Evolutionary conservation across 371 early-diverging fungal species (phyloP), one percentile per base, ranked within the genome.

Genomic region (Apophysomyces ossiformis): DNA sequence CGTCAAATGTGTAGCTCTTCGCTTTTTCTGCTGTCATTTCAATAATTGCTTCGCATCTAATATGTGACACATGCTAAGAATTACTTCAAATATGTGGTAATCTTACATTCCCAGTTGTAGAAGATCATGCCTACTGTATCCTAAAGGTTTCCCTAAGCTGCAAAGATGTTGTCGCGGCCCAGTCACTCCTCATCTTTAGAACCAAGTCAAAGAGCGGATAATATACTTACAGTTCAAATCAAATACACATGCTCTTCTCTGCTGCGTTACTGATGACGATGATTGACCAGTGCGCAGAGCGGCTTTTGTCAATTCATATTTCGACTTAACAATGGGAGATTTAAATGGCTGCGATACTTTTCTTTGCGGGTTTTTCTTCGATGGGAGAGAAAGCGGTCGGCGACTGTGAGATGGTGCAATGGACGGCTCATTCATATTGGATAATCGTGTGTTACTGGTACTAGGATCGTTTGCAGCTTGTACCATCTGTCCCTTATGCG

Each of bases 11-110:
- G 46, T 76, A 77, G 1, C 57, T 12, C 32, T 44, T 66, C 9
- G 87, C 82, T 0, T 35, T 68, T 4, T 15, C 12, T 11, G 73
- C 43, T 0, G 80, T 69, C 79, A 87, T 82, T 1, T 69, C 13
- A 11, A 85, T 37, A 5, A 66, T 64, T 39, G 70, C 75, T 4
- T 57, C 18, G 26, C 64, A 69, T 15, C 83, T 78, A 67, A 35
- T 16, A 43, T 13, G 56, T 54, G 45, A 45, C 11, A 45, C 47
- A 54, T 21, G 4, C 16, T 5, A n/a, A 44, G 12, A 46, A 43
- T 37, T 13, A 63, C 44, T 7, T 58, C 39, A 4, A 7, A 13
- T 32, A 13, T 59, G 5, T 18, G 37, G 6, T 7, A 5, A 13
- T 60, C 69, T 68, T 69, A 72, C 76, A 72, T 65, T 26, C 64